Base-by-base conservation (phyloP, 345 rosid species). In the Eucalyptus guilfoylei region DNA sequence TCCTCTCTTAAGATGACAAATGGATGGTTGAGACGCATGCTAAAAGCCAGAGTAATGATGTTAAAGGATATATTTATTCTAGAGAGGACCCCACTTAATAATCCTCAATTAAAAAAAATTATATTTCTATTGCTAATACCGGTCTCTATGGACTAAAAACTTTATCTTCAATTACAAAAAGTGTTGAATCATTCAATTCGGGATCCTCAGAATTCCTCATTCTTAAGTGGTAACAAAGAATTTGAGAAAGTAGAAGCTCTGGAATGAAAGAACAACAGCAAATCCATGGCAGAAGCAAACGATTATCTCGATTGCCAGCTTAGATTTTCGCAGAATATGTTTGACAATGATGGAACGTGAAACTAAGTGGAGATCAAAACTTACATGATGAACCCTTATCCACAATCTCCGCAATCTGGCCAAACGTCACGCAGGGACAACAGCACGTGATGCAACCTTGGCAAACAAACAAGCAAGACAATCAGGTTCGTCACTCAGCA, bases 371-470 rank as follows among this genome's bases (percentile, higher is more conserved):
- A 69, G 80, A 0, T 32, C 80, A 69, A 69, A 14, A 86, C 91
- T 88, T 87, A 93, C 94, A 8, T 9, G 94, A 92, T 10, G 94
- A 91, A 6, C 94, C 94, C 72, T 91, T 91, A 67, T 93, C 94
- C 2, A 91, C 93, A 47, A 93, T 90, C 88, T 93, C 93, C 81
- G 94, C 92, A 86, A 92, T 88, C 88, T 50, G 90, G 47, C 93
- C 94, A 19, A 93, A 93, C 11, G 93, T 91, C 85, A 89, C 86
- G 85, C 93, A 92, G 5, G 94, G 95, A 50, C 95, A 93, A 89
- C 92, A 93, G 7, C 87, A 92, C 3, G 95, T 93, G 4, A 92
- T 26, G 52, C 92, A 93, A 49, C 95, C 95, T 93, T 88, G n/a
- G 28, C 88, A 48, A n/a, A 55, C 48, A 81, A 42, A 11, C 48